Conservation (phyloP, 306 rosid genomes). For the Leucaena leucocephala region DNA sequence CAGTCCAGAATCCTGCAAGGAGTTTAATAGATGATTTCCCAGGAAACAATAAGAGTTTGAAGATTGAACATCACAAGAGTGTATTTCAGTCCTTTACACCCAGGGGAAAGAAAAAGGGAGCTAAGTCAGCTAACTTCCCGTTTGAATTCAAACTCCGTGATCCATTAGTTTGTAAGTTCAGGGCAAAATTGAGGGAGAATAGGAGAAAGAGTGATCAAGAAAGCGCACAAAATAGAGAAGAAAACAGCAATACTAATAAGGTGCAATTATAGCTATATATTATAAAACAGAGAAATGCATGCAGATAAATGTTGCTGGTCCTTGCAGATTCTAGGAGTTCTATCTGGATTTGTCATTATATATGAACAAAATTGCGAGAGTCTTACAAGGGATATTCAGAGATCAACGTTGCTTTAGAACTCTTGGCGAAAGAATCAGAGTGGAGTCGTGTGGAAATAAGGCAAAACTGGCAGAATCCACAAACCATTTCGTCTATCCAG, state of each 20-base stretch:
- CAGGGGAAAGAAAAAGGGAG: neutral
- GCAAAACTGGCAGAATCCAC: conserved; percentile 32
- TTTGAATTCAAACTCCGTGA: neutral
- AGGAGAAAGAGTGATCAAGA: conserved; percentile 22
- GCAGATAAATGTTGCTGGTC: conserved; percentile 29
- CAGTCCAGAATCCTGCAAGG: conserved; percentile 19
- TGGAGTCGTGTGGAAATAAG: conserved; percentile 9
- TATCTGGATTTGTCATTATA: neutral
- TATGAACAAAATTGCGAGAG: conserved; percentile 1
- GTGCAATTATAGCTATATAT: neutral
- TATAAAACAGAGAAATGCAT: conserved; percentile 32
- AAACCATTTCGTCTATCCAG: conserved; percentile 20
- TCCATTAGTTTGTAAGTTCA: neutral
- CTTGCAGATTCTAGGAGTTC: conserved; percentile 12
- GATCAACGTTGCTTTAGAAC: conserved; percentile 4
- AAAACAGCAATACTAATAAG: conserved; percentile 14
- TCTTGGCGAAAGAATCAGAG: neutral
- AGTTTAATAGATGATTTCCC: neutral
- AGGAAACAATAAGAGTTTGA: neutral
- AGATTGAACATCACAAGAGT: conserved; percentile 20
- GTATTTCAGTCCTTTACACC: neutral
- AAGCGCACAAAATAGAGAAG: conserved; percentile 3
- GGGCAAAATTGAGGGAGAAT: conserved; percentile 5
- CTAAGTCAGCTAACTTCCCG: neutral
- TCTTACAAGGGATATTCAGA: conserved; percentile 12